Evolutionary conservation across 2,329 filamentous ascomycete species (phyloP).

Genomic region (Trichophyton verrucosum): DNA sequence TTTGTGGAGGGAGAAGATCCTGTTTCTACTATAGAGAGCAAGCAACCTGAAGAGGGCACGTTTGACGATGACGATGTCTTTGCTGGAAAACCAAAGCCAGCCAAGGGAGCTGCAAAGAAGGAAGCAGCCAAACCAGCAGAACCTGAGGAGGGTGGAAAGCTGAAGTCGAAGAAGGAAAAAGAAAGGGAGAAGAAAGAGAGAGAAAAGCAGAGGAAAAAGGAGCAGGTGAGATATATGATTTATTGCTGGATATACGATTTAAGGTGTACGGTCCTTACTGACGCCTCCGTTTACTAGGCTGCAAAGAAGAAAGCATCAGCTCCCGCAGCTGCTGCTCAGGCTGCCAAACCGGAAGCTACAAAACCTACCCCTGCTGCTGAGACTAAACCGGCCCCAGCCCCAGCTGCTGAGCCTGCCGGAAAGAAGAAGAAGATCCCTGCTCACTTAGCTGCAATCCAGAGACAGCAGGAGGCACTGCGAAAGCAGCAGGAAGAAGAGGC

Average conservation of each 20-base stretch:
- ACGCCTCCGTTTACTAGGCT: slow-evolving; percentile 40
- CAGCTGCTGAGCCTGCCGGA: slow-evolving; percentile 23
- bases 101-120: slow-evolving; percentile 45
- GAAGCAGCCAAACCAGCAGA: slow-evolving; percentile 35
- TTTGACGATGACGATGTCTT: slow-evolving; percentile 84
- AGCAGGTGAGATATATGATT: slow-evolving; percentile 53
- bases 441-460: slow-evolving; percentile 39
- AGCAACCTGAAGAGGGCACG: slow-evolving; percentile 67
- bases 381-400: slow-evolving; percentile 23
- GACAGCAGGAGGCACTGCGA: slow-evolving; percentile 36
- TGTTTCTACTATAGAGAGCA: slow-evolving; percentile 42
- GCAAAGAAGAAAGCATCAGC: slow-evolving; percentile 65
- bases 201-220: slow-evolving; percentile 97
- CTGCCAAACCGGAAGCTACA: slow-evolving; percentile 34
- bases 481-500: slow-evolving; percentile 37
- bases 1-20: slow-evolving; percentile 57
- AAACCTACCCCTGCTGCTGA: slow-evolving; percentile 35
- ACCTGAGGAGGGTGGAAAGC: slow-evolving; percentile 47
- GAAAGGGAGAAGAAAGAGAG: slow-evolving; percentile 96
- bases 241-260: not conserved
- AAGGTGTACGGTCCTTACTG: not conserved
- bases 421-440: slow-evolving; percentile 83
- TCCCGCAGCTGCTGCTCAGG: slow-evolving; percentile 39
- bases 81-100: slow-evolving; percentile 46
- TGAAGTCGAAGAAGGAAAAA: slow-evolving; percentile 97